Percentiles rank a stretch among this genome's conserved stretches.
These are phyloP conservation scores for Crithidia sp. DNA, from an alignment of 208 protist species.

Conservation along the genomic window DNA sequence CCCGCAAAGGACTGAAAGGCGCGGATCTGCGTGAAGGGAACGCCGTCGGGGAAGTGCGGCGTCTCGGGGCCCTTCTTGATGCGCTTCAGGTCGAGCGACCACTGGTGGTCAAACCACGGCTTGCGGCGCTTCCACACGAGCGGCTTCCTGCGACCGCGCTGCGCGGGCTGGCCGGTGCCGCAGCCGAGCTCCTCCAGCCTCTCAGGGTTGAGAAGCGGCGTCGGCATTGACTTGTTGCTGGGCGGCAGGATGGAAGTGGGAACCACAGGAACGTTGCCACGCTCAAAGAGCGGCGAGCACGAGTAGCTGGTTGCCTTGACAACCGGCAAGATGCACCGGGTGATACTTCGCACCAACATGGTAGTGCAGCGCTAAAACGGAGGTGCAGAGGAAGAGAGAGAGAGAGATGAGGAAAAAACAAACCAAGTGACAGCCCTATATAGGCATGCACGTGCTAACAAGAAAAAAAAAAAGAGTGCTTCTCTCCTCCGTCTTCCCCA, in stretches of 20 bases:
- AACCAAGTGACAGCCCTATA: neutral
- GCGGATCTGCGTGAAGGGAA: slow-evolving; percentile 88
- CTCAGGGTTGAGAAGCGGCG: slow-evolving; percentile 67
- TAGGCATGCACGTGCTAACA: neutral
- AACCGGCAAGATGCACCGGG: slow-evolving; percentile 44
- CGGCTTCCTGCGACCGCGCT: slow-evolving; percentile 80
- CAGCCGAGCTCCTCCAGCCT: slow-evolving; percentile 53
- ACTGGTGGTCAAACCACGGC: slow-evolving; percentile 90
- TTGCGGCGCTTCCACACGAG: slow-evolving; percentile 91
- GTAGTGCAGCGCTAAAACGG: slow-evolving; percentile 2
- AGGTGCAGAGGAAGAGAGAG: neutral
- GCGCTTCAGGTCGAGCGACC: slow-evolving; percentile 83
- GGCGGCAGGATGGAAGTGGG: slow-evolving; percentile 36
- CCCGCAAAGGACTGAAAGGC: slow-evolving; percentile 88
- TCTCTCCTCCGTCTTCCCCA: neutral
- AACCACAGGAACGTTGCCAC: slow-evolving; percentile 12
- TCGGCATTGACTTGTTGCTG: slow-evolving; percentile 73
- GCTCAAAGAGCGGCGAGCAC: slow-evolving; percentile 27
- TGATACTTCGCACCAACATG: slow-evolving; percentile 34
- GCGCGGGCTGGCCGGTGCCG: slow-evolving; percentile 83
- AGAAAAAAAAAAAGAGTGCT: neutral
- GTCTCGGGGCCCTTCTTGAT: slow-evolving; percentile 85
- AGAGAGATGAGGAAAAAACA: slow-evolving; percentile 2
- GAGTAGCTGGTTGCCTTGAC: slow-evolving; percentile 65
- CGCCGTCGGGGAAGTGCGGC: slow-evolving; percentile 84